Evolutionary conservation across 1,284 basidiomycete species (phyloP).

Genomic region (Melampsora larici-populina): DNA sequence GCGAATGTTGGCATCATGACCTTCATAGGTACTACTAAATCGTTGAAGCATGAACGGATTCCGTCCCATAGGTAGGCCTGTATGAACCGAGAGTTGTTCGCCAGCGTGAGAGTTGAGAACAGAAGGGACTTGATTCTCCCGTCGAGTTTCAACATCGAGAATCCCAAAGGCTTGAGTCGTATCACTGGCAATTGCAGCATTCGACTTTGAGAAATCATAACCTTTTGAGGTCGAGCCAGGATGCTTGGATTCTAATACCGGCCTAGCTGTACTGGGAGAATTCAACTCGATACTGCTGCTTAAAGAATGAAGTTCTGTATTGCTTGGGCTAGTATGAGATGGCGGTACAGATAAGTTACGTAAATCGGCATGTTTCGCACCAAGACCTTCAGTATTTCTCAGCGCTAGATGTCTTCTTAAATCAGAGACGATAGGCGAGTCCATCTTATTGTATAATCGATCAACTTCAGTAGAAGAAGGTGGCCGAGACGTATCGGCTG

Average conservation of each 20-base stretch:
- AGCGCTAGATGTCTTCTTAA: conserved; percentile 37
- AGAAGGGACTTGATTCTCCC: not conserved
- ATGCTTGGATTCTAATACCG: conserved; percentile 31
- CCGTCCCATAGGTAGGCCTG: conserved; percentile 44
- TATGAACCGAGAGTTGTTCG: conserved; percentile 49
- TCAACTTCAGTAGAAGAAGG: conserved; percentile 38
- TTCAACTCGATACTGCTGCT: conserved; percentile 26
- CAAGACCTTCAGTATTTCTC: conserved; percentile 10
- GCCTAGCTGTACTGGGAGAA: conserved; percentile 15
- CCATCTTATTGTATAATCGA: conserved; percentile 13
- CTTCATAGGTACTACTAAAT: conserved; percentile 62
- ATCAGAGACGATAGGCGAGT: conserved; percentile 41
- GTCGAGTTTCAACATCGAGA: conserved; percentile 30
- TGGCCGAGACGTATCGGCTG: conserved; percentile 27
- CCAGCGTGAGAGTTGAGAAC: conserved; percentile 30
- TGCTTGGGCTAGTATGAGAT: conserved; percentile 7
- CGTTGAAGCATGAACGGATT: conserved; percentile 5
- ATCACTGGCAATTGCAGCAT: conserved; percentile 41
- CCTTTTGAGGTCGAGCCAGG: conserved; percentile 37
- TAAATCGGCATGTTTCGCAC: conserved; percentile 23
- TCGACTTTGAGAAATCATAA: conserved; percentile 42
- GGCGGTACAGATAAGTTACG: conserved; percentile 7
- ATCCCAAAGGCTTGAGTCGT: conserved; percentile 34
- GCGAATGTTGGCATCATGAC: conserved; percentile 78
- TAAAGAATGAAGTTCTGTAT: not conserved